Conservation (phyloP, 768 basidiomycete genomes). For the Boletus pseudopeckii region DNA sequence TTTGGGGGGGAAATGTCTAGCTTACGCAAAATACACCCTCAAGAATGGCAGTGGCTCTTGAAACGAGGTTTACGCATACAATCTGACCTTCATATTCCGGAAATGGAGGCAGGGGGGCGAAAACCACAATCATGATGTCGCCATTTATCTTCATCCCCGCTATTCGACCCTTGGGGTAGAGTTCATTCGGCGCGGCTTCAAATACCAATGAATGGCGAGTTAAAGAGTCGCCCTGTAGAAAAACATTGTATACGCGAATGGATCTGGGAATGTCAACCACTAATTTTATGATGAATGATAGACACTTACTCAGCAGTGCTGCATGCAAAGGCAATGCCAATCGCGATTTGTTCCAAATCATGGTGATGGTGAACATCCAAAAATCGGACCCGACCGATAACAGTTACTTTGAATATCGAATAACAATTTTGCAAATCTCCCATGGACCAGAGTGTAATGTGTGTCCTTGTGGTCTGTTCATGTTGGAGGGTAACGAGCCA, state of each 20-base stretch:
- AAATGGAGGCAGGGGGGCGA: slow-evolving; percentile 6
- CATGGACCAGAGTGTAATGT: too few relatives aligned
- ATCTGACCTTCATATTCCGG: slow-evolving; percentile 6
- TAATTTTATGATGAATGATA: neutral
- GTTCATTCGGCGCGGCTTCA: slow-evolving; percentile 14
- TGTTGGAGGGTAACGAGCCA: too few relatives aligned
- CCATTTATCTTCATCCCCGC: slow-evolving; percentile 21
- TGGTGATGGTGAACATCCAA: slow-evolving; percentile 31
- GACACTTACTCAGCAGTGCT: slow-evolving; percentile 17
- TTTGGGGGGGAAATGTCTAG: neutral
- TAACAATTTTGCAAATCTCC: too few relatives aligned
- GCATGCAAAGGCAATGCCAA: slow-evolving; percentile 20
- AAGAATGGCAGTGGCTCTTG: slow-evolving; percentile 10
- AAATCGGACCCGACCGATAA: slow-evolving; percentile 32
- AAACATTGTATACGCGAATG: slow-evolving; percentile 24
- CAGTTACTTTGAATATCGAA: slow-evolving; percentile 28
- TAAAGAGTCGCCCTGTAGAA: slow-evolving; percentile 5
- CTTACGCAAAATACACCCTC: slow-evolving; percentile 21
- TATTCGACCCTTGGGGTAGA: slow-evolving; percentile 15
- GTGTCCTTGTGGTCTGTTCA: too few relatives aligned
- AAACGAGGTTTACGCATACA: slow-evolving; percentile 20
- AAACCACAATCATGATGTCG: slow-evolving; percentile 17
- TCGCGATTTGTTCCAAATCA: slow-evolving; percentile 15
- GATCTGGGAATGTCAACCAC: slow-evolving; percentile 12
- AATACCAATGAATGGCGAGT: slow-evolving; percentile 11